A percentile compares a stretch with the other conserved stretches of the same genome.
These are phyloP conservation scores for Dactylellina haptotyla DNA, from an alignment of 2,329 filamentous ascomycete species.

Conservation along the genomic window DNA sequence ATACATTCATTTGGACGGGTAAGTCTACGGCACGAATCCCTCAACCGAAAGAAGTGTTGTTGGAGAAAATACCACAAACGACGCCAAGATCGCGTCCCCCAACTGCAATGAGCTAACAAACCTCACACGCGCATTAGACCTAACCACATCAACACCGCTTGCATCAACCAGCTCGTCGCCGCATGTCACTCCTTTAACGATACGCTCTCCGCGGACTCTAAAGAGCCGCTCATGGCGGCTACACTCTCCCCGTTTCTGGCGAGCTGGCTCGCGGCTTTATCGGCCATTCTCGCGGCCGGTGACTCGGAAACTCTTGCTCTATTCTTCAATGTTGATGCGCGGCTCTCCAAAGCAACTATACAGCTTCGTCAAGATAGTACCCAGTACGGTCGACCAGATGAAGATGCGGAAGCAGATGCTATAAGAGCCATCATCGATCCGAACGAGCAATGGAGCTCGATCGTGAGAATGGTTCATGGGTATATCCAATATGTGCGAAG, in stretches of 20 bases:
- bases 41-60: no score
- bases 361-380: conserved; percentile 23
- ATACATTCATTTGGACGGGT: no score
- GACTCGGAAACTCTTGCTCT: conserved; percentile 26
- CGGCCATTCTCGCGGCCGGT: conserved; percentile 24
- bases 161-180: background rate
- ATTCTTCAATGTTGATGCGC: conserved; percentile 36
- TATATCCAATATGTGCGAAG: conserved; percentile 48
- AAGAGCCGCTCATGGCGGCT: conserved; percentile 15
- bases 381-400: conserved; percentile 3
- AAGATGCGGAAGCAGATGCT: conserved; percentile 34
- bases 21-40: no score
- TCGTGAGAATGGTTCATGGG: conserved; percentile 45
- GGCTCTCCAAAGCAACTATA: conserved; percentile 25
- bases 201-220: conserved; percentile 1
- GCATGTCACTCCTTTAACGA: conserved; percentile 27
- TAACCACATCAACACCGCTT: background rate
- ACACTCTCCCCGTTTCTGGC: conserved; percentile 12
- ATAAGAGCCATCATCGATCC: conserved; percentile 33
- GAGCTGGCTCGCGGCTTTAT: conserved; percentile 32
- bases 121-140: background rate
- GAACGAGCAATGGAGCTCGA: conserved; percentile 45
- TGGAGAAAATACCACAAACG: no score
- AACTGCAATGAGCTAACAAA: no score
- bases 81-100: no score